Evolutionary conservation across 352 stramenopile genomes (phyloP), one percentile per base, ranked within the genome.

Genomic region (Pythium brassicae): DNA sequence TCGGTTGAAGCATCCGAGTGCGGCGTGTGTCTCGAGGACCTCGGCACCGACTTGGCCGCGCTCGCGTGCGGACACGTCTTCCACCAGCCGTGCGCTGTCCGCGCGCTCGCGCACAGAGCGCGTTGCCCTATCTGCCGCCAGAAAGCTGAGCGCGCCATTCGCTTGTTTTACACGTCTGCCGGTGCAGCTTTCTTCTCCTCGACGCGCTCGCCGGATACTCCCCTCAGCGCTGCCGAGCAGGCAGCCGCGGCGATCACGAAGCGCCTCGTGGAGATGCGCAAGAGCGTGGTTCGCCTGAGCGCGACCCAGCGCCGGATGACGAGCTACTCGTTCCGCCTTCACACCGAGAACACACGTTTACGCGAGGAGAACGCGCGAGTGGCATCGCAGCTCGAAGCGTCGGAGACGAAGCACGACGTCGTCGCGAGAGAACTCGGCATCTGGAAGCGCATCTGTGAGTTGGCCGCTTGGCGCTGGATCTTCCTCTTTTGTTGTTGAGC

Each of bases 1-100:
- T 45, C 39, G 39, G 15, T 11, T 2, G 55, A 61, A 4, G 53
- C 40, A 27, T 19, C 35, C 15, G 39, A 26, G n/a, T 84, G 71
- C 45, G 68, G 40, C 1, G 67, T 84, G 45, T 84, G 74, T 25
- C 66, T 82, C 19, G 72, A 80, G 44, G 55, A 39, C 19, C 62
- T 84, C 55, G 37, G 59, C 48, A 57, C 45, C 23, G 51, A 66
- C 27, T 50, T 81, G 42, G 57, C 68, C 37, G 48, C 72, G 15
- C 40, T 84, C 25, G 35, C 27, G 25, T 78, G 69, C 19, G 72
- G 72, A 9, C 74, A 83, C 46, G 70, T 83, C 17, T 80, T 83
- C 23, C 72, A 84, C 39, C 27, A 65, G 17, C 6, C 9, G 4
- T 84, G 74, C 48, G 55, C 65, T 0, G 26, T 53, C 7, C 34